These are phyloP conservation scores for Vigna trinervia DNA, from an alignment of 306 rosid species.

Conservation along the genomic window DNA sequence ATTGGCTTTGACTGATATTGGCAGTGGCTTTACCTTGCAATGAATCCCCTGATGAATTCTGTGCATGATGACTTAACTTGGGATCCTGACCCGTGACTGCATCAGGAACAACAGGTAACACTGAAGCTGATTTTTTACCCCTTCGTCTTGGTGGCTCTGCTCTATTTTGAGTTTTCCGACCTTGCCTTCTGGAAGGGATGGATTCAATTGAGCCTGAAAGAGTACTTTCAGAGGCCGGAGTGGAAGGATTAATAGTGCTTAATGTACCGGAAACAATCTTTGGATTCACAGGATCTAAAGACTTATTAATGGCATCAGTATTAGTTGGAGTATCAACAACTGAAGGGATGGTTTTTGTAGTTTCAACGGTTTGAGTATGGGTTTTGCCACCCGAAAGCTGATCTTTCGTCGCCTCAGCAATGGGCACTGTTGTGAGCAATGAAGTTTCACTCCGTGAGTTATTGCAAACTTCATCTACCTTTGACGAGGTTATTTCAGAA, in stretches of 20 bases:
- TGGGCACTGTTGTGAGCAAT: conserved; percentile 44
- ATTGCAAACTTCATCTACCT: conserved; percentile 43
- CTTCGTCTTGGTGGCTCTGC: conserved; percentile 83
- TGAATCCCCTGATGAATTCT: conserved; percentile 55
- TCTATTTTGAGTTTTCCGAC: conserved; percentile 78
- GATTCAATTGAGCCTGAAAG: conserved; percentile 60
- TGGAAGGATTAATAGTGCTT: conserved; percentile 48
- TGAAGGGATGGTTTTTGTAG: conserved; percentile 46
- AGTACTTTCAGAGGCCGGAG: conserved; percentile 53
- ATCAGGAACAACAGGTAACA: conserved; percentile 50
- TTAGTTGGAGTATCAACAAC: conserved; percentile 51
- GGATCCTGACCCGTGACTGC: conserved; percentile 61
- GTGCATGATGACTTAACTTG: conserved; percentile 55
- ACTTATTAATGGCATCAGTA: conserved; percentile 49
- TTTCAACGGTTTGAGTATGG: conserved; percentile 50
- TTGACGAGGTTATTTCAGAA: conserved; percentile 46
- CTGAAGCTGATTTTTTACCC: conserved; percentile 67
- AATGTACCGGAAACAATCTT: conserved; percentile 52
- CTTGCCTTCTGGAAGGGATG: conserved; percentile 68
- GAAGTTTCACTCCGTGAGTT: conserved; percentile 46
- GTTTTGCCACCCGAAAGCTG: conserved; percentile 47
- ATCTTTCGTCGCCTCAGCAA: conserved; percentile 50
- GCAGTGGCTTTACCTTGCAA: conserved; percentile 53
- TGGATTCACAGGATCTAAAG: conserved; percentile 48
- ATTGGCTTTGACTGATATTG: conserved; percentile 59